These are phyloP conservation scores for Dalbergia cultrata DNA, from an alignment of 306 rosid genomes.

Conservation along the genomic window DNA sequence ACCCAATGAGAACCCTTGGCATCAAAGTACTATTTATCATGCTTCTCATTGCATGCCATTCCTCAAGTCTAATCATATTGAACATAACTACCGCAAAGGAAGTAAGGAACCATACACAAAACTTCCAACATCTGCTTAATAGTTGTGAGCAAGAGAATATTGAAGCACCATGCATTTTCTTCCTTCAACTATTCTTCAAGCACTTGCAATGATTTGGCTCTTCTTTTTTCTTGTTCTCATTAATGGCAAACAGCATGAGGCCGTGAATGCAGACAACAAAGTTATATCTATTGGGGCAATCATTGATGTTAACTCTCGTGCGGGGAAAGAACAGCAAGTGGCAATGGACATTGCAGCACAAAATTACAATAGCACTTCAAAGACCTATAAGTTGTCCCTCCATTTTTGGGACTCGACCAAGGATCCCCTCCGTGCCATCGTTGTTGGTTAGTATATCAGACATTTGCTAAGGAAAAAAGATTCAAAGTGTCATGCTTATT, in stretches of 20 bases:
- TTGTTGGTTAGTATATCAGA: conserved; percentile 49
- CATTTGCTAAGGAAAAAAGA: background rate
- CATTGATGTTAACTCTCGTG: conserved; percentile 52
- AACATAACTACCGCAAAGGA: background rate
- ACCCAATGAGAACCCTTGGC: conserved; percentile 27
- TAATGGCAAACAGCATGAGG: conserved; percentile 2
- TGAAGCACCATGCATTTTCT: conserved; percentile 45
- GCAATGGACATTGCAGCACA: conserved; percentile 58
- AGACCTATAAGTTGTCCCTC: conserved; percentile 50
- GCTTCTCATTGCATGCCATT: background rate
- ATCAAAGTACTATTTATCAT: conserved; percentile 2
- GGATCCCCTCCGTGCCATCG: conserved; percentile 35
- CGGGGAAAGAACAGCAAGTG: conserved; percentile 61
- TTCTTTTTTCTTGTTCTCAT: conserved; percentile 33
- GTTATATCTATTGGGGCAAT: conserved; percentile 53
- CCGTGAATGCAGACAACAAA: background rate
- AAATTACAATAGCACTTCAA: conserved; percentile 48
- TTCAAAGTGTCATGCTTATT: background rate
- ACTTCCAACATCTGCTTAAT: background rate
- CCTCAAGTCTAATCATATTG: background rate
- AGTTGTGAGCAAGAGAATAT: conserved; percentile 17
- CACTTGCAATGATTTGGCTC: conserved; percentile 29
- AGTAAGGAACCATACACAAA: background rate
- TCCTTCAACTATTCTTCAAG: conserved; percentile 32
- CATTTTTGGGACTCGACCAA: conserved; percentile 33